Evolutionary conservation across 345 rosid species (phyloP), one percentile per base, ranked within the genome.

Genomic region (Triadica sebifera): DNA sequence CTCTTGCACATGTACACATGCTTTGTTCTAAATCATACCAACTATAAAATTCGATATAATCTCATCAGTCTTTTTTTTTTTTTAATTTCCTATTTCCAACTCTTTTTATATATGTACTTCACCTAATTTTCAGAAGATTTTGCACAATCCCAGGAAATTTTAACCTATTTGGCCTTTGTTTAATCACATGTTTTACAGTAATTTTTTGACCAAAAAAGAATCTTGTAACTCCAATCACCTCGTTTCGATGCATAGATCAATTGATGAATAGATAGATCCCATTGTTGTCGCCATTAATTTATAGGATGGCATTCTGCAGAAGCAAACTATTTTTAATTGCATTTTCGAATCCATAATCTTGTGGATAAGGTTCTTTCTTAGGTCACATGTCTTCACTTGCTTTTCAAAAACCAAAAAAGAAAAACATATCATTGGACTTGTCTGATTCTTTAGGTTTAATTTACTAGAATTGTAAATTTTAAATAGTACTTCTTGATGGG

Each of bases 301-400:
- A 43, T 43, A 1, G 1, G 47, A 55, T 55, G 57, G n/a, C 16
- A 53, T 17, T n/a, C 57, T 17, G 20, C 57, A 16, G 20, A 53
- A 53, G 20, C 57, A 53, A 53, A 53, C 57, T 5, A 2, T 55
- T n/a, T 55, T 55, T 19, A 55, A 5, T 4, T n/a, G 9, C 0
- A 58, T 58, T 24, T 58, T 16, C 0, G 17, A 2, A 2, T 0
- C 65, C 24, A 29, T 67, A 51, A 67, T 66, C 68, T 46, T 77
- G 78, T 66, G 81, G 84, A 81, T 74, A 70, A 70, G 78, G 76
- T 65, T 56, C 39, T 57, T 57, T 34, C 22, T 8, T 12, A 8
- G 38, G 51, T 64, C 50, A 41, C 50, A 19, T 37, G 66, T 62
- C 66, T 65, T 65, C 29, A 45, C 17, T 15, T 67, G 71, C 38